Evolutionary conservation across 2,329 filamentous ascomycete species (phyloP), one percentile per base, ranked within the genome.

Genomic region (Teratosphaeria gauchensis): DNA sequence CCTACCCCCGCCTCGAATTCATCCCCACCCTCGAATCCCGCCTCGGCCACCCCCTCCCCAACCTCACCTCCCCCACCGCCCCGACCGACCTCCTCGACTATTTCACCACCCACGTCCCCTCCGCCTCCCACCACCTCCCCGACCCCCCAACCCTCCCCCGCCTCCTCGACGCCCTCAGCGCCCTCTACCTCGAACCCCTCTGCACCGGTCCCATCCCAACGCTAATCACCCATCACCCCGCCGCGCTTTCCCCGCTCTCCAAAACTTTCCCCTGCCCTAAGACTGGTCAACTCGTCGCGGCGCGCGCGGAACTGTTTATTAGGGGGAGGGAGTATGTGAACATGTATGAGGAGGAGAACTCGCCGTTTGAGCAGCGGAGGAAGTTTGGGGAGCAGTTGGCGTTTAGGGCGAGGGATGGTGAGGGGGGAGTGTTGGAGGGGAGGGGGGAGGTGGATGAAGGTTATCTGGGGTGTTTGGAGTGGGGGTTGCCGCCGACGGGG

Each of bases 311-410:
- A 53, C 69, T 74, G 52, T 73, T 73, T 65, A 70, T 72, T 56
- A 74, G 84, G 55, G 85, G 87, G 48, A 84, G 84, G 57, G 94
- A 99, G 71, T 81, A 96, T 33, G 90, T 92, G 61, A 99, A 99
- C 74, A 95, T 92, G 78, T 99, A 99, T 73, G 94, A 99, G 73
- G 94, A 99, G 75, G 94, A 99, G 72, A 99, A 99, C 73, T 89
- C 90, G 56, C 94, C 94, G 0, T 85, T 88, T 57, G 88, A 87
- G 67, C 94, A 99, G 75, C 82, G 89, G 53, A 80, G 82, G 58
- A 99, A 99, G 74, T 91, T 99, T 63, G 74, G 84, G 53, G 80
- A 81, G 62, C 84, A 86, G 67, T 60, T 74, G 6, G 66, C 70
- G 19, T 71, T 69, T 12, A 65, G 71, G 6, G 73, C 72, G 21